Evolutionary conservation across 352 stramenopile genomes (phyloP), one percentile per base, ranked within the genome.

Genomic region (Aphanomyces invadans): DNA sequence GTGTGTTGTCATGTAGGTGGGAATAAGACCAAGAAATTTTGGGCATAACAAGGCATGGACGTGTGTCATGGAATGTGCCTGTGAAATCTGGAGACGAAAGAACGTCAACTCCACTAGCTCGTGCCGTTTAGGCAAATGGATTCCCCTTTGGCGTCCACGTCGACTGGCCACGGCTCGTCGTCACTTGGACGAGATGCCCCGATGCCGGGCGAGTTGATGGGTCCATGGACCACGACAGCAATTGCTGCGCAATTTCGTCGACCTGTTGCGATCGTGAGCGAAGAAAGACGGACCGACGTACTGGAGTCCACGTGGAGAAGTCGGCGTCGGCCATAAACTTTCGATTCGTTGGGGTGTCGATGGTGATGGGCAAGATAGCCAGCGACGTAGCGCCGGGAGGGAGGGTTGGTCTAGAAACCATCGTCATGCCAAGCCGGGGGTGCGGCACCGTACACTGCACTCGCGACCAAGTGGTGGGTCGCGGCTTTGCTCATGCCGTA

Each of bases 281-380:
- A n/a, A 57, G 19, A 49, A 10, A 25, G 29, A 42, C 5, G n/a
- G 25, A 38, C n/a, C 10, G 32, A 53, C 10, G 21, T 33, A 90
- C 80, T 67, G 81, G 89, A 10, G 86, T 92, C 86, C 86, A 92
- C 7, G 77, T 86, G 4, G 81, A 86, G 65, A 89, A 90, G 65
- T 96, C 87, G 23, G 86, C 86, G 52, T 92, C 77, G 1, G 73
- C 76, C 84, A 95, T 95, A 67, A 76, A 90, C 74, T 90, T 87
- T 65, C 87, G 86, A 70, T 96, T 96, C 72, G 87, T 92, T 2
- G 87, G 83, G 46, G 87, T 96, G 68, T 96, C 88, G 57, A 95
- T 94, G 17, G 84, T 94, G 29, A 70, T 68, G 3, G 88, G 88
- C 0, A 95, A 73, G 26, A 96, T 75, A 5, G 80, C 85, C 19